Percentiles rank a stretch among this genome's conserved stretches.
phyloP scores from a whole-genome alignment of 257 asterid species.

The Solanum tarapatanum region DNA sequence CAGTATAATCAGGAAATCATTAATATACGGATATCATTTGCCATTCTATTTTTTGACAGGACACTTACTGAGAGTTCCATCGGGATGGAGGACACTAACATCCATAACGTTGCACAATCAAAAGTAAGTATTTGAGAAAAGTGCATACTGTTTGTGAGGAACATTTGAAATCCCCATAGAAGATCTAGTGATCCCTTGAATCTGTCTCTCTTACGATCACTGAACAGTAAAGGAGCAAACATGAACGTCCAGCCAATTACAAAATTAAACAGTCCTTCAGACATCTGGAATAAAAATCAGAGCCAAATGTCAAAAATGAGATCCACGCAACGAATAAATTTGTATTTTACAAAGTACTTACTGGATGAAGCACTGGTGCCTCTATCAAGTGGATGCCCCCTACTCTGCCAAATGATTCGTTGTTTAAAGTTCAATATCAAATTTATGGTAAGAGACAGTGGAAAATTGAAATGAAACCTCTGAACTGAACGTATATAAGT shows the following conservation, averaged over 20 bases:
- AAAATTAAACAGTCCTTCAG: conserved; percentile 93
- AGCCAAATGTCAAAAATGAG: conserved; percentile 6
- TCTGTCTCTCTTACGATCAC: conserved; percentile 62
- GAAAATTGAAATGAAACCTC: neutral
- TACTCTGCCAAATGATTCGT: conserved; percentile 57
- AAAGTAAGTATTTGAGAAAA: conserved; percentile 2
- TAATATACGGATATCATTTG: no score
- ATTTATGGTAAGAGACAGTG: neutral
- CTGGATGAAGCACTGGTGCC: conserved; percentile 81
- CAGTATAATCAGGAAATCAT: neutral
- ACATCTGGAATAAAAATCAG: conserved; percentile 37
- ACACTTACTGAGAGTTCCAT: neutral
- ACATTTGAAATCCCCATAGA: conserved; percentile 81
- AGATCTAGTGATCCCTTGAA: conserved; percentile 68
- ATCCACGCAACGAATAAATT: neutral
- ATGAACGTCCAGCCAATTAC: conserved; percentile 88
- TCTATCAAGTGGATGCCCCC: conserved; percentile 79
- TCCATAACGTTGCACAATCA: neutral
- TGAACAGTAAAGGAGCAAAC: conserved; percentile 87
- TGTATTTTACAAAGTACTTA: conserved; percentile 9
- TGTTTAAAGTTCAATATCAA: neutral
- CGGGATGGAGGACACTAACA: neutral
- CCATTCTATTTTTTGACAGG: neutral
- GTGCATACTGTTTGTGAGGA: conserved; percentile 88
- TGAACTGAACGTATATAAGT: neutral